These are phyloP conservation scores for Alnus glutinosa DNA, from an alignment of 306 rosid species.

Conservation along the genomic window DNA sequence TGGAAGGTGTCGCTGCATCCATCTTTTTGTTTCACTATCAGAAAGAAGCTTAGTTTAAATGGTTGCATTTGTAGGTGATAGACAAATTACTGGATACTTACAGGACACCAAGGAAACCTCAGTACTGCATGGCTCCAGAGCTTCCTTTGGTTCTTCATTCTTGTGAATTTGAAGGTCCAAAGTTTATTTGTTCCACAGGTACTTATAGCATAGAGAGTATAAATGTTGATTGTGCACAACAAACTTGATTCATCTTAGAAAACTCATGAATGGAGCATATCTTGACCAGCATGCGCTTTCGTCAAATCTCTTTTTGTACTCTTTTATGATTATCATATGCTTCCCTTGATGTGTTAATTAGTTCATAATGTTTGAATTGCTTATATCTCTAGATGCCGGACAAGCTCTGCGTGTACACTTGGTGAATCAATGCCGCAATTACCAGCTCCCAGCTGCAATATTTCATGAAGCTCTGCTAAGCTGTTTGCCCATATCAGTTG, in stretches of 20 bases:
- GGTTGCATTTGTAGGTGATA: constrained; percentile 57
- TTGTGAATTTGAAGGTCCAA: constrained; percentile 78
- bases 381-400: constrained; percentile 52
- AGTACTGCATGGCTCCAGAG: constrained; percentile 81
- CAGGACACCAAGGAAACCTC: constrained; percentile 76
- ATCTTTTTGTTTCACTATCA: constrained; percentile 4
- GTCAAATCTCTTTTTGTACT: constrained; percentile 12
- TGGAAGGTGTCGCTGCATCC: not conserved
- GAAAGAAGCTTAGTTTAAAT: constrained; percentile 24
- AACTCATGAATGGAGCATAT: not conserved
- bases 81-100: constrained; percentile 63
- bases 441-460: constrained; percentile 82
- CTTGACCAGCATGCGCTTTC: not conserved
- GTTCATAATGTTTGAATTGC: constrained; percentile 23
- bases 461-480: constrained; percentile 70
- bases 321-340: not conserved
- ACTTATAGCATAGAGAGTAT: constrained; percentile 9
- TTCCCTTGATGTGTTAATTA: constrained; percentile 13
- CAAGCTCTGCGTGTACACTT: constrained; percentile 61
- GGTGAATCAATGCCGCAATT: constrained; percentile 55
- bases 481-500: constrained; percentile 52
- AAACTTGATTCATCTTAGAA: constrained; percentile 12
- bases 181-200: constrained; percentile 85
- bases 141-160: constrained; percentile 83
- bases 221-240: not conserved